These are phyloP conservation scores for Mrakia blollopis DNA, from an alignment of 768 basidiomycete species.

Conservation along the genomic window DNA sequence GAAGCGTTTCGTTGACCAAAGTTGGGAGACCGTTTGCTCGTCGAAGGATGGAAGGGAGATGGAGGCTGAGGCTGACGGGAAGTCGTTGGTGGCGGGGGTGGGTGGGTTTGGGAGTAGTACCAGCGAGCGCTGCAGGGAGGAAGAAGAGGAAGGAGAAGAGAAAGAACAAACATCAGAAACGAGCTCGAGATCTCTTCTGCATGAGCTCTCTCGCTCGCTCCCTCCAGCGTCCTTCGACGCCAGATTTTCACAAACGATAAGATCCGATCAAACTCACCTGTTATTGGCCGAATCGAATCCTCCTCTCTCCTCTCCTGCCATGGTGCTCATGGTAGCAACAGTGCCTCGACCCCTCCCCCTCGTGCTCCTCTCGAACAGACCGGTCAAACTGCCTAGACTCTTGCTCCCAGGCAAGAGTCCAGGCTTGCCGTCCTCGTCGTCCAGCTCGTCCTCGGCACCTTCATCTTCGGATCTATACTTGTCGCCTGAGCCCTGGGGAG, in stretches of 20 bases:
- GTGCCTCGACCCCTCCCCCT: not conserved
- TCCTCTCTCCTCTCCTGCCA: not conserved
- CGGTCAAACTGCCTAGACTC: slow-evolving; percentile 10
- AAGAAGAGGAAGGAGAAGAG: not conserved
- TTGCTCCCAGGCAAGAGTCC: not conserved
- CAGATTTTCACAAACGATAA: too few species aligned
- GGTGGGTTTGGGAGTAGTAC: slow-evolving; percentile 11
- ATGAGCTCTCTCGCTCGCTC: not conserved
- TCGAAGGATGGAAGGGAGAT: not conserved
- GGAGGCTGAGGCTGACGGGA: not conserved
- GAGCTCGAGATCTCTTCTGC: not conserved
- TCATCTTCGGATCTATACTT: not conserved
- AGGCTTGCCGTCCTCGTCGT: not conserved
- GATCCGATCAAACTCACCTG: not conserved
- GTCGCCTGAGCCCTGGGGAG: not conserved
- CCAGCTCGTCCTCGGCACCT: not conserved
- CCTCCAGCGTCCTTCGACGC: not conserved
- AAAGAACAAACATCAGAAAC: not conserved
- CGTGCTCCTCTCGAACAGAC: not conserved
- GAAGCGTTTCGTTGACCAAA: slow-evolving; percentile 9
- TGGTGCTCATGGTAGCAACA: not conserved
- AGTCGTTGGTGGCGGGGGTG: not conserved
- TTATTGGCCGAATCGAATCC: slow-evolving; percentile 14
- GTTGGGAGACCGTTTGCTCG: not conserved
- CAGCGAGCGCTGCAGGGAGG: slow-evolving; percentile 1